A percentile compares a stretch with the other conserved stretches of the same genome.
phyloP scores from a whole-genome alignment of 2,329 filamentous ascomycete species.

The Xylariaceae sp. region DNA sequence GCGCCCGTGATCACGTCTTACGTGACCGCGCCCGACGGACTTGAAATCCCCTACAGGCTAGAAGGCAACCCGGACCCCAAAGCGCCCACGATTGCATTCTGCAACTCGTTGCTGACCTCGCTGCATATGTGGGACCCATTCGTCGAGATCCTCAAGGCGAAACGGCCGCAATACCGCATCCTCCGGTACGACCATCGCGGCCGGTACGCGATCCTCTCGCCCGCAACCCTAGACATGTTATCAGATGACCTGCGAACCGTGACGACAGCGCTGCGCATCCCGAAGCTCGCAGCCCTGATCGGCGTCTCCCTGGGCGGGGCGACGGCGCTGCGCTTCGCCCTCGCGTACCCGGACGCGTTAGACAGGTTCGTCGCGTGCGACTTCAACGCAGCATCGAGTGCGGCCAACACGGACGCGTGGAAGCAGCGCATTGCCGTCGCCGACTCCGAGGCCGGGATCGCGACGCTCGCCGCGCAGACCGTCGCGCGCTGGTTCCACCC shows the following conservation, averaged over 20 bases:
- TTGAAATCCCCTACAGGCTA: slow-evolving; percentile 71
- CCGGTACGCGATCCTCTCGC: slow-evolving; percentile 54
- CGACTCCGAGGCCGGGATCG: slow-evolving; percentile 52
- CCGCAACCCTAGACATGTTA: slow-evolving; percentile 65
- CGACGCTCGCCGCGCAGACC: slow-evolving; percentile 69
- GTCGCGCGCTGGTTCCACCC: slow-evolving; percentile 80
- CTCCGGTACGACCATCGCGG: slow-evolving; percentile 80
- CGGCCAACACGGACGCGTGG: slow-evolving; percentile 79
- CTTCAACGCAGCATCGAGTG: slow-evolving; percentile 73
- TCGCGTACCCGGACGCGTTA: slow-evolving; percentile 80
- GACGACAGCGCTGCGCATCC: slow-evolving; percentile 70
- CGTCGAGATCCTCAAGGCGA: slow-evolving; percentile 60
- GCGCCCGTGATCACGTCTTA: slow-evolving; percentile 66
- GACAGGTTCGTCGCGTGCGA: slow-evolving; percentile 83
- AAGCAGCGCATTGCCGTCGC: slow-evolving; percentile 72
- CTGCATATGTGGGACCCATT: slow-evolving; percentile 82
- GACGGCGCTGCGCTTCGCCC: slow-evolving; percentile 72
- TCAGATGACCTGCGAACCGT: slow-evolving; percentile 68
- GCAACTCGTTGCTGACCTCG: slow-evolving; percentile 79
- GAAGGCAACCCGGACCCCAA: slow-evolving; percentile 69
- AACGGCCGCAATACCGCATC: slow-evolving; percentile 69
- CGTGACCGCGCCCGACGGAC: slow-evolving; percentile 68
- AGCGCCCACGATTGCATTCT: slow-evolving; percentile 74
- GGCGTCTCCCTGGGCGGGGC: slow-evolving; percentile 84
- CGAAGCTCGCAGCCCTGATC: slow-evolving; percentile 66